Base-by-base conservation (phyloP, 176 grass and related monocot genomes). In the Miscanthus lutarioriparius region DNA sequence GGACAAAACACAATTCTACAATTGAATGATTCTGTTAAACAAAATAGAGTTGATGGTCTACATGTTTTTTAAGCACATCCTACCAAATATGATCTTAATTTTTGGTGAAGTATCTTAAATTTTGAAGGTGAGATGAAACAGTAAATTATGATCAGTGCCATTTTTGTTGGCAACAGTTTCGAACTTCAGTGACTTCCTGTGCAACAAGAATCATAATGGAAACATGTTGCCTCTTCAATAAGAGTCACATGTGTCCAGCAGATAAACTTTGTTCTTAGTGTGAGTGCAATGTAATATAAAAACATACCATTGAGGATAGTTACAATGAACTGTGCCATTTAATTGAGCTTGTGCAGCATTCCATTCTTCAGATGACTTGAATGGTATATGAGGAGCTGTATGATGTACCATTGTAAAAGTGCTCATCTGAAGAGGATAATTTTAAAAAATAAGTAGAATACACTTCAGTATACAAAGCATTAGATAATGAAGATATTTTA, bases 391-490 rank as follows among this genome's bases (percentile, higher is more conserved):
- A 64, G 96, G 96, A 81, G 96, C 93, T 68, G 96, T 98, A 87
- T 98, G 96, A 94, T 98, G 96, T 70, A 98, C 91, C 96, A 95
- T 98, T 43, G 96, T 98, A 76, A 95, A 98, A 40, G 93, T 98
- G 74, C 96, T 98, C 96, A 98, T 98, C 96, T 98, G 86, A 85
- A 88, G 64, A 62, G 63, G 67, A 70, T 23, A 17, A 51, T 11
- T 68, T 28, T 0, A 61, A 75, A 78, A 39, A 12, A 82, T 53
- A 85, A 20, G 43, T 25, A 77, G 53, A 63, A 36, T 73, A 59
- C 28, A 67, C 27, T 82, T 26, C 10, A 41, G 16, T 37, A 45
- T 39, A 59, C 13, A 68, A 74, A 59, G 59, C 82, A 78, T 37
- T 86, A 56, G 23, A 38, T 10, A 79, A 83, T 86, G 35, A 13